These are phyloP conservation scores for Candida arabinofermentans DNA, from an alignment of 805 yeast species.

Conservation along the genomic window DNA sequence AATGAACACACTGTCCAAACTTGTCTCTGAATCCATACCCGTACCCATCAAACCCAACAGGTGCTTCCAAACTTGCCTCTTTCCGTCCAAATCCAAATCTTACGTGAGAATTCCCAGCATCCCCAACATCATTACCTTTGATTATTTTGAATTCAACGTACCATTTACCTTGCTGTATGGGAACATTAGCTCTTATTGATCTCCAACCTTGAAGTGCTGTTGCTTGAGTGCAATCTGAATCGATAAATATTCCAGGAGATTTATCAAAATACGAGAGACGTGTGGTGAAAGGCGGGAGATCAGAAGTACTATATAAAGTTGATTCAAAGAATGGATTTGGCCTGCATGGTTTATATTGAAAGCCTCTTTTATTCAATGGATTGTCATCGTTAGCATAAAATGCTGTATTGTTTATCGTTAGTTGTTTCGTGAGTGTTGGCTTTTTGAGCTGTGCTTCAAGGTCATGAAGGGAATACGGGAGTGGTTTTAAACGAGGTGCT, in stretches of 20 bases:
- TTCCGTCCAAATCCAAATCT: constrained; percentile 79
- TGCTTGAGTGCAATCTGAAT: constrained; percentile 38
- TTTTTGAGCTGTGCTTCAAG: constrained; percentile 17
- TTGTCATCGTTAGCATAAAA: constrained; percentile 63
- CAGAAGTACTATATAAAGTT: constrained; percentile 65
- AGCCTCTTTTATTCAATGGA: constrained; percentile 77
- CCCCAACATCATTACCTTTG: constrained; percentile 22
- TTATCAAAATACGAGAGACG: constrained; percentile 66
- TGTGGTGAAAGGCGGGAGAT: constrained; percentile 60
- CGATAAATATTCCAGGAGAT: constrained; percentile 50
- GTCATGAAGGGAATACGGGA: constrained; percentile 31
- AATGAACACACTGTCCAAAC: constrained; percentile 69
- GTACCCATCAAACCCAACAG: constrained; percentile 93
- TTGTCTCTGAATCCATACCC: constrained; percentile 88
- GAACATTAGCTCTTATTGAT: constrained; percentile 67
- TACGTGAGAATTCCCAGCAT: constrained; percentile 41
- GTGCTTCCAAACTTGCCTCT: constrained; percentile 89
- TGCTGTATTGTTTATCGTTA: constrained; percentile 7
- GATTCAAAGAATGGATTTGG: constrained; percentile 60
- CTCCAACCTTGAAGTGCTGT: constrained; percentile 76
- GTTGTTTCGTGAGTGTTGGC: constrained; percentile 19
- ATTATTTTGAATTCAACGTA: constrained; percentile 71
- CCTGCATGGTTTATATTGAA: constrained; percentile 73
- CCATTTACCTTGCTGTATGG: constrained; percentile 73
- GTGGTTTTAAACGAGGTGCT: constrained; percentile 32